Evolutionary conservation across 345 rosid genomes (phyloP), one percentile per base, ranked within the genome.

Genomic region (Heritiera littoralis): DNA sequence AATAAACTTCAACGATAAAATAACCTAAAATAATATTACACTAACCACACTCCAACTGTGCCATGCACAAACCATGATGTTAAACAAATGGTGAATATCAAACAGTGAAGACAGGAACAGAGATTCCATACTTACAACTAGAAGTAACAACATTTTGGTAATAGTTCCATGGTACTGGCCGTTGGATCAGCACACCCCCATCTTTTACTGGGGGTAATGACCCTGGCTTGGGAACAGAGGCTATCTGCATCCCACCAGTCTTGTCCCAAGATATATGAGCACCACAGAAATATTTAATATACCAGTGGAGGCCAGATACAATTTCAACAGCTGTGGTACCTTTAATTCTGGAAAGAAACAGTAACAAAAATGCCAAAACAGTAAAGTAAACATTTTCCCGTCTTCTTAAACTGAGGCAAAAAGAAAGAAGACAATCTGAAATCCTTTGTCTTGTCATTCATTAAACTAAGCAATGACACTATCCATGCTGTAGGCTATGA

Each of bases 251-350:
- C 59, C 98, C 98, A 78, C 98, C 99, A 72, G 98, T 93, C 85
- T 92, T 95, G 81, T 89, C 92, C 99, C 99, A 93, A 61, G 98
- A 95, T 81, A 95, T 82, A 88, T 95, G 98, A 87, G 92, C 98
- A 58, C 89, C 89, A 79, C 98, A 93, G 85, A 85, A 86, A 78
- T 93, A 92, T 83, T 95, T 95, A 80, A 95, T 70, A 78, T 92
- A 93, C 99, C 98, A 95, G 74, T 95, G 98, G 58, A 95, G 90
- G 49, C 99, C 99, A 49, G 98, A 92, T 77, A 88, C 91, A 79
- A 95, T 83, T 83, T 93, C 99, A 71, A 95, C 96, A 72, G 89
- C 97, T 32, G 96, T 89, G 72, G 94, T 91, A 60, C 99, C 99
- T 85, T 84, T 85, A 72, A 95, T 85, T 61, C 99, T 95, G 84